phyloP scores from a whole-genome alignment of 768 basidiomycete species.

The Gautieria morchelliformis region DNA sequence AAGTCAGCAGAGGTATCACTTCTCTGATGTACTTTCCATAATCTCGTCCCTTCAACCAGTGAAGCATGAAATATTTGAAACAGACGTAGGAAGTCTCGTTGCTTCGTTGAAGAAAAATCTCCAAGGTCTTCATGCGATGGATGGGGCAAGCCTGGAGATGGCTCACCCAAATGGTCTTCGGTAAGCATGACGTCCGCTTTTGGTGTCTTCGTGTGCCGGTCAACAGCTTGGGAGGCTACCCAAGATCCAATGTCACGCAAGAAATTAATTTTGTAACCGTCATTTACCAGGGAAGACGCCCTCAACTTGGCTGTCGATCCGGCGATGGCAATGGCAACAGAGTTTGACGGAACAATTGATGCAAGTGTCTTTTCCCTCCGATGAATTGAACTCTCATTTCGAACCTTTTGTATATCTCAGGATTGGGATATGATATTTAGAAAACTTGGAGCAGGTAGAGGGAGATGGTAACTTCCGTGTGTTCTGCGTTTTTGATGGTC shows the following conservation, averaged over 20 bases:
- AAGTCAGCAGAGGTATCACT: constrained; percentile 22
- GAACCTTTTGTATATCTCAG: neutral
- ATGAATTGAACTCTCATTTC: neutral
- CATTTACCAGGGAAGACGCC: constrained; percentile 20
- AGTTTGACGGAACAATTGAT: constrained; percentile 5
- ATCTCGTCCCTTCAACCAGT: constrained; percentile 32
- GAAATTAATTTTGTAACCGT: neutral
- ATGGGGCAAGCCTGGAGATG: constrained; percentile 58
- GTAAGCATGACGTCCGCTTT: constrained; percentile 28
- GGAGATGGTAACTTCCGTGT: too few relatives aligned
- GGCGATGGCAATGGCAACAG: constrained; percentile 8
- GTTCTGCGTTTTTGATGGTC: too few relatives aligned
- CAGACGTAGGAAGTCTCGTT: constrained; percentile 73
- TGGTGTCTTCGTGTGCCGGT: neutral
- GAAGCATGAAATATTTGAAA: constrained; percentile 75
- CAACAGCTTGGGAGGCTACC: neutral
- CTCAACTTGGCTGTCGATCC: constrained; percentile 22
- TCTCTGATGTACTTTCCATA: neutral
- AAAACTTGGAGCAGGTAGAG: neutral
- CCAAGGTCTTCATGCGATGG: constrained; percentile 43
- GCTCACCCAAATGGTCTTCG: constrained; percentile 46
- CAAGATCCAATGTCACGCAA: neutral
- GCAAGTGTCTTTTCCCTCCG: neutral
- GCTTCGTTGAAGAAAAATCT: constrained; percentile 70
- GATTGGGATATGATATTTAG: constrained; percentile 8